Percentiles rank a stretch among this genome's conserved stretches.
Conservation (phyloP, 176 grass and related monocot genomes). For the Phragmites australis region DNA sequence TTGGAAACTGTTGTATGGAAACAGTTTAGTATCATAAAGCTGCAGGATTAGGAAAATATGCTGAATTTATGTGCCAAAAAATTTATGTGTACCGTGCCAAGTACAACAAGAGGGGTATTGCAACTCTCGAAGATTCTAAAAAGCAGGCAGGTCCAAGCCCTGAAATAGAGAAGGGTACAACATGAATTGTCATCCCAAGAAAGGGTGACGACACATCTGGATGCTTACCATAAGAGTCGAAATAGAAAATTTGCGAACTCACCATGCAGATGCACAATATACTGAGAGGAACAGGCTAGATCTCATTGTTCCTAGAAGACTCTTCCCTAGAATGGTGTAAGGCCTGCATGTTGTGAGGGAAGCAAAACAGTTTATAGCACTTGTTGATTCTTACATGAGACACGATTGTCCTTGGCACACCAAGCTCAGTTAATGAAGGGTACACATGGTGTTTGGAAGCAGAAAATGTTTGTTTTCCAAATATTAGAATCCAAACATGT, state of each 20-base stretch:
- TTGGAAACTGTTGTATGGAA: slow-evolving; percentile 59
- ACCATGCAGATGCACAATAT: slow-evolving; percentile 92
- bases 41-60: neutral
- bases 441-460: neutral
- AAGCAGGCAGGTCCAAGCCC: slow-evolving; percentile 89
- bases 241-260: slow-evolving; percentile 24
- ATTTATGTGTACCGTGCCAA: slow-evolving; percentile 59
- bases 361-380: slow-evolving; percentile 11
- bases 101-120: slow-evolving; percentile 68
- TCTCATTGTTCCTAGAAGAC: slow-evolving; percentile 79
- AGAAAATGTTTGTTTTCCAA: neutral
- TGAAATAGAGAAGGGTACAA: slow-evolving; percentile 46
- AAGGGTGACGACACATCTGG: neutral
- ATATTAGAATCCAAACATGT: slow-evolving; percentile 27
- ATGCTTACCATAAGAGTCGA: neutral
- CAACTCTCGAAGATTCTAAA: slow-evolving; percentile 71
- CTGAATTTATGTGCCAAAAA: neutral
- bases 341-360: slow-evolving; percentile 55
- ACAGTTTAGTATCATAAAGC: slow-evolving; percentile 39
- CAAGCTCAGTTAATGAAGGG: neutral
- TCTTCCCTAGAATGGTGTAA: slow-evolving; percentile 88
- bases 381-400: neutral
- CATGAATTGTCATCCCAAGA: slow-evolving; percentile 27
- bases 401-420: neutral
- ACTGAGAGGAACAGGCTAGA: slow-evolving; percentile 90